Conservation (phyloP, 2,329 filamentous ascomycete species). For the Harringtonia lauricola region DNA sequence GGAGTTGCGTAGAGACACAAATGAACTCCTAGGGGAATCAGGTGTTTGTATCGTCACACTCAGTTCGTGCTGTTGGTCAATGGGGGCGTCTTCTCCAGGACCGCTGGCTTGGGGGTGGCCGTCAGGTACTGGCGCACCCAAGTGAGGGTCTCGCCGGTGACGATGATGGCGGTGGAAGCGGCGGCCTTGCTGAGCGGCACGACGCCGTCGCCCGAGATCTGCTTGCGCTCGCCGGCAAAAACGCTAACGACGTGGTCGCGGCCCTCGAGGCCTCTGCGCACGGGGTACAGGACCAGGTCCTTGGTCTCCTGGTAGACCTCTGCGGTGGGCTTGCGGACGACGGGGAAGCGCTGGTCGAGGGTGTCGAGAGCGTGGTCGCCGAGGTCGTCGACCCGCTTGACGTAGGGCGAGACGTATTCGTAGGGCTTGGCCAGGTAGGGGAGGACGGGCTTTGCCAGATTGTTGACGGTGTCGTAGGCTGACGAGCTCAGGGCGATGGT, state of each 20-base stretch:
- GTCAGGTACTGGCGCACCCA: constrained; percentile 50
- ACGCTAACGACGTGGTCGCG: constrained; percentile 49
- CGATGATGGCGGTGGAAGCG: constrained; percentile 54
- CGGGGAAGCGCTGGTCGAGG: constrained; percentile 61
- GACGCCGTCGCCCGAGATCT: constrained; percentile 50
- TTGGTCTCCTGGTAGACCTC: constrained; percentile 57
- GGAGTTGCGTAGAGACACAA: no score
- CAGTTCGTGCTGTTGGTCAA: no score
- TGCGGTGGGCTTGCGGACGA: constrained; percentile 63
- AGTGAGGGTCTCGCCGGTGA: constrained; percentile 52
- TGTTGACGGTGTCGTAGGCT: constrained; percentile 66
- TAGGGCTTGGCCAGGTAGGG: constrained; percentile 72
- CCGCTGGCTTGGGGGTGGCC: constrained; percentile 44
- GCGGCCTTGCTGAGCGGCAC: constrained; percentile 61
- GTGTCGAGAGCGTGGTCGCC: constrained; percentile 60
- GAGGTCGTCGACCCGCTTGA: constrained; percentile 68
- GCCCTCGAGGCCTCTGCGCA: constrained; percentile 49
- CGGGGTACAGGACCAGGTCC: constrained; percentile 49
- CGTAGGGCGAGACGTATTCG: constrained; percentile 73
- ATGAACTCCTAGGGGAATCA: no score
- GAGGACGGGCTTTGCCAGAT: constrained; percentile 65
- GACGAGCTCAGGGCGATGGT: constrained; percentile 66
- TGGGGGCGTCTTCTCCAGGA: constrained; percentile 39
- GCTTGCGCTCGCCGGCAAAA: constrained; percentile 50
- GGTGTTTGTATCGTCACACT: no score